Conservation (phyloP, 75 land plant species). For the Pinus albicaulis region DNA sequence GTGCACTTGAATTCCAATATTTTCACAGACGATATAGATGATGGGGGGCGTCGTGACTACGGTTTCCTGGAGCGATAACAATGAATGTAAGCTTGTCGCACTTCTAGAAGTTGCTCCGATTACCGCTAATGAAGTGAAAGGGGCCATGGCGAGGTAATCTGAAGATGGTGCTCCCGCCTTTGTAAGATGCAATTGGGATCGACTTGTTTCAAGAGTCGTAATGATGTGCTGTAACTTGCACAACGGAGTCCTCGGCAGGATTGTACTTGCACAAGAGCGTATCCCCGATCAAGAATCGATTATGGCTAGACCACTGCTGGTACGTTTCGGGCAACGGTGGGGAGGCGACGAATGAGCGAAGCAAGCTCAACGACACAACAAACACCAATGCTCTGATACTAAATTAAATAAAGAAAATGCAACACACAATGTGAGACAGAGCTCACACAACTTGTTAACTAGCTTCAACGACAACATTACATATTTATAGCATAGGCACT, state of each 20-base stretch:
- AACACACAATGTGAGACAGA: no score
- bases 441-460: no score
- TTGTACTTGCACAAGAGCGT: constrained; percentile 37
- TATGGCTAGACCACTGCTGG: constrained; percentile 36
- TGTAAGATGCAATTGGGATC: constrained; percentile 19
- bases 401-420: no score
- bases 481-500: no score
- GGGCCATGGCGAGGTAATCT: constrained; percentile 27
- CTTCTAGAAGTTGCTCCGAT: constrained; percentile 35
- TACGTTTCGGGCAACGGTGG: constrained; percentile 2
- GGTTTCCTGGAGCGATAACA: constrained; percentile 17
- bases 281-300: constrained; percentile 34
- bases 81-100: constrained; percentile 48
- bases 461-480: no score
- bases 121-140: constrained; percentile 54
- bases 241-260: constrained; percentile 32
- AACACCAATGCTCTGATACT: no score
- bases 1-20: not conserved
- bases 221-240: constrained; percentile 34
- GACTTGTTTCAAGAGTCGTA: constrained; percentile 35
- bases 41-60: not conserved
- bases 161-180: constrained; percentile 36
- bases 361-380: no score
- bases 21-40: not conserved
- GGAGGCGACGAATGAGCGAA: no score